phyloP scores from a whole-genome alignment of 139 green algal genomes.

The Chlorella sp. region DNA sequence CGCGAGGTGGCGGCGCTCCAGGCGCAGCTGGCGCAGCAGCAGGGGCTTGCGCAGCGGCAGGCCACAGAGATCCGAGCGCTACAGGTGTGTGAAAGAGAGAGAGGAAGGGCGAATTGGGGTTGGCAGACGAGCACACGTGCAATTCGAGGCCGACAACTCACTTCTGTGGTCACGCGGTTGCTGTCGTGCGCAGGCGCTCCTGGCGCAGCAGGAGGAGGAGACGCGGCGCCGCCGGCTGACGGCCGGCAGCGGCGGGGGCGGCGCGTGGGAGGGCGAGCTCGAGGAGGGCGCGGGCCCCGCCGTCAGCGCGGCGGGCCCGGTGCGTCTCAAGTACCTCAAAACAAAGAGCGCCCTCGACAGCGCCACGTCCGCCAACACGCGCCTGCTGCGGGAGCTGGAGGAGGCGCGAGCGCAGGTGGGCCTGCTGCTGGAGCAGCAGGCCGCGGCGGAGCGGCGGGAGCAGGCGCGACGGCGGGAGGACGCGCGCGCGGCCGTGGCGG shows the following conservation, averaged over 20 bases:
- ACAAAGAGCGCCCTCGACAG: constrained; percentile 7
- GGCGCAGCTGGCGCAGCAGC: background rate
- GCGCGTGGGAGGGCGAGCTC: background rate
- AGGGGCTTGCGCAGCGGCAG: background rate
- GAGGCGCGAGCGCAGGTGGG: background rate
- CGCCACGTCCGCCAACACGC: background rate
- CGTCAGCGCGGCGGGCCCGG: no score
- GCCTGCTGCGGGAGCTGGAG: constrained; percentile 18
- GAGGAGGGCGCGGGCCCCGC: background rate
- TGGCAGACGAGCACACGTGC: no score
- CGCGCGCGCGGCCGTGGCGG: background rate
- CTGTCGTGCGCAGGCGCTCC: no score
- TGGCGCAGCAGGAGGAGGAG: constrained; percentile 3
- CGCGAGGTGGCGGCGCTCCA: background rate
- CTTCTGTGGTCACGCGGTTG: no score
- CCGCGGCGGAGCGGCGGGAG: background rate
- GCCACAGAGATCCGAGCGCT: no score
- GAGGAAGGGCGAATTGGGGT: no score
- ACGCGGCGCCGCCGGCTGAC: no score
- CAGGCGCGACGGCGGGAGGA: background rate
- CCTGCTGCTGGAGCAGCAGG: background rate
- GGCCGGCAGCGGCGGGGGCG: background rate
- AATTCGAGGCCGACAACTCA: no score
- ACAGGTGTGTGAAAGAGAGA: no score
- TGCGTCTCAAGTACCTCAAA: constrained; percentile 22